phyloP scores from a whole-genome alignment of 768 basidiomycete genomes.

The Leccinum subtestaceum region DNA sequence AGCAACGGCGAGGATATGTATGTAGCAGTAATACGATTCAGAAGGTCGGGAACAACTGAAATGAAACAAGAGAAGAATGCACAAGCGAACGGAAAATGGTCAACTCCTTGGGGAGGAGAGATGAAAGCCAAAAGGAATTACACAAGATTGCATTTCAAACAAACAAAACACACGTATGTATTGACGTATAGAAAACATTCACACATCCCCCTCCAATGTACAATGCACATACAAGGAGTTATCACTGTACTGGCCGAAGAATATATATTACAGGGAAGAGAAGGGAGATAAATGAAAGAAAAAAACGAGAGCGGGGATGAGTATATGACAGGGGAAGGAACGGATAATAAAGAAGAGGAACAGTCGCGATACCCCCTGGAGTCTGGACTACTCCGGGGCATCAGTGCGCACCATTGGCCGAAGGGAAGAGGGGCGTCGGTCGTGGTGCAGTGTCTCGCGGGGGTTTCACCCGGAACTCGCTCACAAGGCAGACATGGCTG shows the following conservation, averaged over 20 bases:
- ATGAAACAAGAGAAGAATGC: background rate
- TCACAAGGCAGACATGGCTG: slow-evolving; percentile 70
- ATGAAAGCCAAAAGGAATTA: slow-evolving; percentile 6
- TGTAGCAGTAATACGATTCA: background rate
- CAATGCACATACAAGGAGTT: slow-evolving; percentile 8
- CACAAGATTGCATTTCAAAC: slow-evolving; percentile 17
- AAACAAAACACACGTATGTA: slow-evolving; percentile 17
- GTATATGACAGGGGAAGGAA: background rate
- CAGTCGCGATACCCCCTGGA: slow-evolving; percentile 7
- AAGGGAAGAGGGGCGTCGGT: slow-evolving; percentile 39
- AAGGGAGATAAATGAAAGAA: slow-evolving; percentile 25
- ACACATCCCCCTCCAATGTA: slow-evolving; percentile 19
- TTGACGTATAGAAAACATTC: slow-evolving; percentile 17
- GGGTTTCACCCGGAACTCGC: slow-evolving; percentile 79
- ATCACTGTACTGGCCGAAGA: slow-evolving; percentile 28
- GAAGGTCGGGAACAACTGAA: background rate
- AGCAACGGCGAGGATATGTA: background rate
- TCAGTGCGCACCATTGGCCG: slow-evolving; percentile 36
- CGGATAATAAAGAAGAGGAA: background rate
- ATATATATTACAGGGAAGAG: slow-evolving; percentile 25
- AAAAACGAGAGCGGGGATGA: slow-evolving; percentile 11
- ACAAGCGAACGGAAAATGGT: background rate
- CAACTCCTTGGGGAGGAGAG: background rate
- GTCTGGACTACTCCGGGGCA: background rate
- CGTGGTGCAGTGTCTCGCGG: slow-evolving; percentile 47